phyloP scores from a whole-genome alignment of 257 asterid genomes.

The Penstemon barbatus region DNA sequence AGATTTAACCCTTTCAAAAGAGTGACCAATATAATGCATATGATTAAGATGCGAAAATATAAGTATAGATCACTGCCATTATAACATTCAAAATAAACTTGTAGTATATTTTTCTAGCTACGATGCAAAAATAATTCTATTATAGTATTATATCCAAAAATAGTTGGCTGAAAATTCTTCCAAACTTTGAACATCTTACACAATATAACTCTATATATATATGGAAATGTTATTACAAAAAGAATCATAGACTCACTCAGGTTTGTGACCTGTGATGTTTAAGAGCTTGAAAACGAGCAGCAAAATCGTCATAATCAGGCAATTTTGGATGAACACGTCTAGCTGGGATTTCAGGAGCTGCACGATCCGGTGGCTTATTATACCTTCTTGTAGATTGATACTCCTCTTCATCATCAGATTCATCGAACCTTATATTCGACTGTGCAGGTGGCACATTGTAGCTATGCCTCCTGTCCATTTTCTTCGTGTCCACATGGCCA shows the following conservation, averaged over 20 bases:
- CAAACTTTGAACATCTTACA: slow-evolving; percentile 5
- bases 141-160: neutral
- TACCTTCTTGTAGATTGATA: slow-evolving; percentile 23
- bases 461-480: slow-evolving; percentile 64
- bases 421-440: slow-evolving; percentile 58
- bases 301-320: slow-evolving; percentile 78
- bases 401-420: slow-evolving; percentile 53
- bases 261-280: slow-evolving; percentile 51
- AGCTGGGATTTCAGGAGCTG: slow-evolving; percentile 54
- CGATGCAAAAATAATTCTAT: neutral
- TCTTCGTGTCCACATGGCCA: slow-evolving; percentile 28
- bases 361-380: slow-evolving; percentile 49
- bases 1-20: too few species aligned
- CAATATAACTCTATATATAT: neutral
- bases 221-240: neutral
- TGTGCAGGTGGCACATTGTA: slow-evolving; percentile 43
- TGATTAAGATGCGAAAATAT: too few species aligned
- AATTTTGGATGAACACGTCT: slow-evolving; percentile 79
- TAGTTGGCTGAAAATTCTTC: neutral
- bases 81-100: neutral
- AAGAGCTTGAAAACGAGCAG: slow-evolving; percentile 95
- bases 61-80: neutral
- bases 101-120: too few species aligned
- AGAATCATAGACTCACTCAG: slow-evolving; percentile 17
- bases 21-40: too few species aligned